These are phyloP conservation scores for Effrenium voratum DNA, from an alignment of 73 alveolate genomes.

Conservation along the genomic window DNA sequence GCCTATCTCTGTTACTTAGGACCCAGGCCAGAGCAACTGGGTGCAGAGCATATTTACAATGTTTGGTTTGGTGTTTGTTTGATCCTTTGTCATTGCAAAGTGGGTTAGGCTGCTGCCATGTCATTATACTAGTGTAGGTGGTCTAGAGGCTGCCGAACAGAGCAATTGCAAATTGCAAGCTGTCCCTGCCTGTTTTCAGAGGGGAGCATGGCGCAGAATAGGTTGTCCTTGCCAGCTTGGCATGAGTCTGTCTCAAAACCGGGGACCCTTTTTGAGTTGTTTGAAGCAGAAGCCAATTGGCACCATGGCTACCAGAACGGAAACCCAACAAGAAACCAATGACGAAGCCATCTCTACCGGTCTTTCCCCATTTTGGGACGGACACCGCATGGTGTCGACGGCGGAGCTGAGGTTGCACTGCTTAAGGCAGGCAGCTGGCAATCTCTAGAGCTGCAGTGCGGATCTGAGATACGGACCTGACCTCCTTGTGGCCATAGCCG, in stretches of 20 bases:
- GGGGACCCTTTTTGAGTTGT: neutral
- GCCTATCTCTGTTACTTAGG: too few relatives aligned
- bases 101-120: too few relatives aligned
- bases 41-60: too few relatives aligned
- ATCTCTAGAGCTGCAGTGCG: conserved; percentile 40
- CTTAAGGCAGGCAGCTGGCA: conserved; percentile 70
- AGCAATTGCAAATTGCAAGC: too few relatives aligned
- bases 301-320: neutral
- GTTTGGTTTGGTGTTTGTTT: too few relatives aligned
- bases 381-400: neutral
- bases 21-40: too few relatives aligned
- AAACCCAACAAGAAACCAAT: neutral
- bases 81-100: too few relatives aligned
- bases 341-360: neutral
- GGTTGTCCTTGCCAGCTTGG: neutral
- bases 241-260: neutral
- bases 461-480: neutral
- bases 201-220: too few relatives aligned
- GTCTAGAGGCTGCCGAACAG: too few relatives aligned
- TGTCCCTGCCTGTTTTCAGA: too few relatives aligned
- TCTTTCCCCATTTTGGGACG: neutral
- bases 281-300: neutral
- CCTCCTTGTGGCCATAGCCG: neutral
- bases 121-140: too few relatives aligned
- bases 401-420: conserved; percentile 33